Percentiles rank a stretch among this genome's conserved stretches.
Evolutionary conservation across 2,329 filamentous ascomycete species (phyloP).

Genomic region (Fusarium sp.): DNA sequence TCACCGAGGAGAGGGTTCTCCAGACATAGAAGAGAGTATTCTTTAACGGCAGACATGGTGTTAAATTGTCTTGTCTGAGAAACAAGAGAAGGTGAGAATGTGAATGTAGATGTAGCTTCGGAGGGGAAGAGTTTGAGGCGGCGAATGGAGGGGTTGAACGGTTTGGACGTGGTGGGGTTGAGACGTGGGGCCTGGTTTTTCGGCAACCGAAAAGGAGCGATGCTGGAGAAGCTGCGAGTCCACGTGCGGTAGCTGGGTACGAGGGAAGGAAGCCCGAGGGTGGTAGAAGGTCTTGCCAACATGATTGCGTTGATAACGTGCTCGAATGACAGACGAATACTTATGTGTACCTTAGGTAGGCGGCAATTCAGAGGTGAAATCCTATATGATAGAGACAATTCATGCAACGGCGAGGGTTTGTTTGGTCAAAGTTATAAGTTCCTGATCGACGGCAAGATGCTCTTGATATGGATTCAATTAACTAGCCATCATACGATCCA

Average conservation of each 20-base stretch:
- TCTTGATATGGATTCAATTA: constrained; percentile 4
- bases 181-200: constrained; percentile 41
- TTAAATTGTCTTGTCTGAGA: constrained; percentile 40
- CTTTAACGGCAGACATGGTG: constrained; percentile 79
- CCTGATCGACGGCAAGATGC: neutral
- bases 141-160: constrained; percentile 46
- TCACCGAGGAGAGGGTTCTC: constrained; percentile 97
- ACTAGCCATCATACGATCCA: constrained; percentile 30
- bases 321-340: too few relatives aligned
- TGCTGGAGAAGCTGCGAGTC: constrained; percentile 43
- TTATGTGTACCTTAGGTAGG: neutral
- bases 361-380: neutral
- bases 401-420: neutral
- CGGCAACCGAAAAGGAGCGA: constrained; percentile 45
- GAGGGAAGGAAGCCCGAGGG: constrained; percentile 25
- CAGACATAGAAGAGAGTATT: constrained; percentile 90
- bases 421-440: constrained; percentile 8
- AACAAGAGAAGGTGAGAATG: constrained; percentile 22
- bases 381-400: neutral
- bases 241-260: constrained; percentile 39
- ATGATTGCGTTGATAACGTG: constrained; percentile 5
- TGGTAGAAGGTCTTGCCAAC: constrained; percentile 24
- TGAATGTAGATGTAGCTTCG: constrained; percentile 28
- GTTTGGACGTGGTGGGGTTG: constrained; percentile 43
- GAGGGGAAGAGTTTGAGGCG: constrained; percentile 49